Evolutionary conservation across 1,139 yeast species (phyloP).

Genomic region (Eremothecium sinecaudum): DNA sequence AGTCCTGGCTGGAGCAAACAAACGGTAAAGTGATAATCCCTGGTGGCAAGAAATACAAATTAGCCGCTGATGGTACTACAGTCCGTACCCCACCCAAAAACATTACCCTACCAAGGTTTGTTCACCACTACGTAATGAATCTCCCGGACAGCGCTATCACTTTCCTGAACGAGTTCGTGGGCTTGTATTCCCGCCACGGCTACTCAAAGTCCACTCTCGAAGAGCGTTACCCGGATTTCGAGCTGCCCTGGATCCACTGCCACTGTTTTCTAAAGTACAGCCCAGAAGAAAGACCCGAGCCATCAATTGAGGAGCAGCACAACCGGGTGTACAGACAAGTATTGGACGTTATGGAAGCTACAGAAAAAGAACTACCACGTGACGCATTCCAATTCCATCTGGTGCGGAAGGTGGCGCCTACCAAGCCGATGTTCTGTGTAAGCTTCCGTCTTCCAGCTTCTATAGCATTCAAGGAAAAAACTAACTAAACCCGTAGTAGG

Average conservation of each 20-base stretch:
- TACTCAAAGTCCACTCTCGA: constrained; percentile 1
- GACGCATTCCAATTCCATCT: constrained; percentile 54
- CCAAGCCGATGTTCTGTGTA: constrained; percentile 92
- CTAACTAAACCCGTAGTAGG: too few species aligned
- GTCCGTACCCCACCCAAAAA: constrained; percentile 29
- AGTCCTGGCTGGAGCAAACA: constrained; percentile 19
- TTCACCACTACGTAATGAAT: constrained; percentile 84
- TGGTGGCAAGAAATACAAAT: constrained; percentile 22
- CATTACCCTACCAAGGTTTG: constrained; percentile 47
- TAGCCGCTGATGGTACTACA: constrained; percentile 10
- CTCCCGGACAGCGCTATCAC: constrained; percentile 87
- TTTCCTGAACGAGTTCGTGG: constrained; percentile 69
- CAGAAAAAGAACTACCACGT: constrained; percentile 37
- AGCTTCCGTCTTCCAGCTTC: constrained; percentile 67
- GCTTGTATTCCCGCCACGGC: constrained; percentile 41
- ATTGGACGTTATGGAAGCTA: constrained; percentile 39
- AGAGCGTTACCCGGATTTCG: constrained; percentile 33
- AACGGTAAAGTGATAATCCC: constrained; percentile 28
- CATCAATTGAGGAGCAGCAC: constrained; percentile 55
- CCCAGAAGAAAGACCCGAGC: constrained; percentile 56
- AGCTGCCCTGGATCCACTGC: constrained; percentile 70
- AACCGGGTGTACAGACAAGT: constrained; percentile 54
- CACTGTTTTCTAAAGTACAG: constrained; percentile 89
- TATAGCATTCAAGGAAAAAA: constrained; percentile 54
- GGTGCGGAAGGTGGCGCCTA: constrained; percentile 91